These are phyloP conservation scores for Aspergillus sp. DNA, from an alignment of 2,329 filamentous ascomycete genomes.

Conservation along the genomic window DNA sequence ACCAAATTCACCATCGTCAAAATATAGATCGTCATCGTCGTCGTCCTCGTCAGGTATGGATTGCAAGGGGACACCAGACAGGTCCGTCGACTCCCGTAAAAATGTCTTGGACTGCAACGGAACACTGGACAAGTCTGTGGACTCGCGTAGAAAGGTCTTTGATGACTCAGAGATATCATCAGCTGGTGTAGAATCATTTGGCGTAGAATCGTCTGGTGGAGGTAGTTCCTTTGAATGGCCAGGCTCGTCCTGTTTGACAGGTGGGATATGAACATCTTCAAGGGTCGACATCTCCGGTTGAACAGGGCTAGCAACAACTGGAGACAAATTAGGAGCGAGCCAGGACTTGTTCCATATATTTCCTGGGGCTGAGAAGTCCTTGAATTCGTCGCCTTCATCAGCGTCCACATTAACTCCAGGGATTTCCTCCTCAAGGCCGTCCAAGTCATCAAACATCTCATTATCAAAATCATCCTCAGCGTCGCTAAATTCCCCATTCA, in stretches of 20 bases:
- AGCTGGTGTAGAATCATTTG: not conserved
- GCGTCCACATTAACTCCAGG: conserved; percentile 51
- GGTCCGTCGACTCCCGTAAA: not conserved
- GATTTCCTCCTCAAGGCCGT: conserved; percentile 49
- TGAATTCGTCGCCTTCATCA: conserved; percentile 36
- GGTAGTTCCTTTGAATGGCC: not conserved
- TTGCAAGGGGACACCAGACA: conserved; percentile 4
- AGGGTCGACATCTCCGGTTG: conserved; percentile 23
- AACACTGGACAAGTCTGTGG: not conserved
- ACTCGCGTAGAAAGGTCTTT: not conserved
- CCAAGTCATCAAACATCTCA: conserved; percentile 44
- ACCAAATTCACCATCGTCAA: conserved; percentile 48
- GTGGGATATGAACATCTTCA: not conserved
- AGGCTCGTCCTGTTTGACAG: not conserved
- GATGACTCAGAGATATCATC: not conserved
- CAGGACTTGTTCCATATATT: conserved; percentile 30
- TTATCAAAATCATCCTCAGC: conserved; percentile 47
- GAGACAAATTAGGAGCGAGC: conserved; percentile 36
- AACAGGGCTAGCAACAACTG: conserved; percentile 35
- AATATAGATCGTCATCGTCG: conserved; percentile 39
- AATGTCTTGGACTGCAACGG: not conserved
- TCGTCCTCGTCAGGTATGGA: conserved; percentile 33
- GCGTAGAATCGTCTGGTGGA: not conserved
- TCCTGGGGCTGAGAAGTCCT: conserved; percentile 25
- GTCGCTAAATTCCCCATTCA: conserved; percentile 37